Conservation (phyloP, 2,329 filamentous ascomycete genomes). For the Hypoxylon sp. region DNA sequence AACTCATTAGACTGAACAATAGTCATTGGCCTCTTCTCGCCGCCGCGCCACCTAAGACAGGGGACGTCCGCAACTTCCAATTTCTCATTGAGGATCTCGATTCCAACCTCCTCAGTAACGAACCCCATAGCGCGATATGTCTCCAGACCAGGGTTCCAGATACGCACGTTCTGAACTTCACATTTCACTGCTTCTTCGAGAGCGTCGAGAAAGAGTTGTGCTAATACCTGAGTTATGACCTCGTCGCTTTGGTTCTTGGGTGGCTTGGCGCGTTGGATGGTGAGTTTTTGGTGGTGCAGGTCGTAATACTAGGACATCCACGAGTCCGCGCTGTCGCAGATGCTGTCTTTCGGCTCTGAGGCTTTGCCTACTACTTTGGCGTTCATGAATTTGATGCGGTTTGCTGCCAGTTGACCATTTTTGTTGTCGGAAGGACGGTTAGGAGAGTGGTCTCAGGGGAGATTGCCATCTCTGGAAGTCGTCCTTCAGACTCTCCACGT, state of each 20-base stretch:
- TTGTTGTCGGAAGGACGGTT: conserved; percentile 38
- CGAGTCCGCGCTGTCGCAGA: conserved; percentile 33
- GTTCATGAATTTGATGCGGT: conserved; percentile 33
- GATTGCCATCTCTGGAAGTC: conserved; percentile 16
- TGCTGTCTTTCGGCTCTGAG: conserved; percentile 33
- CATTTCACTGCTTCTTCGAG: conserved; percentile 40
- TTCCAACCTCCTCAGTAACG: conserved; percentile 12
- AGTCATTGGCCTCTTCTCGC: conserved; percentile 19
- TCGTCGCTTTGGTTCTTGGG: conserved; percentile 4
- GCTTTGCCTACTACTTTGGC: conserved; percentile 11
- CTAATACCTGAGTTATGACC: conserved; percentile 11
- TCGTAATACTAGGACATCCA: conserved; percentile 47
- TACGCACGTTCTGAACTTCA: conserved; percentile 19
- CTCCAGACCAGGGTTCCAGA: conserved; percentile 38
- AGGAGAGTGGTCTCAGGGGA: conserved; percentile 6
- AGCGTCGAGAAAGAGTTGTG: conserved; percentile 38
- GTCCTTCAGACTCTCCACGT: conserved; percentile 22
- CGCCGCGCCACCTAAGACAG: conserved; percentile 37
- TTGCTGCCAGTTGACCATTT: conserved; percentile 40
- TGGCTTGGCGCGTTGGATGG: conserved; percentile 33
- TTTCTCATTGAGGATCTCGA: conserved; percentile 27
- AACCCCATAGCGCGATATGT: conserved; percentile 18
- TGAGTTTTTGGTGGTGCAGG: conserved; percentile 26
- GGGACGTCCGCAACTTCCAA: conserved; percentile 27
- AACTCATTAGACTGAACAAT: conserved; percentile 38